A percentile compares a stretch with the other conserved stretches of the same genome.
phyloP scores from a whole-genome alignment of 1,284 basidiomycete species.

The Ceratobasidium sp. region DNA sequence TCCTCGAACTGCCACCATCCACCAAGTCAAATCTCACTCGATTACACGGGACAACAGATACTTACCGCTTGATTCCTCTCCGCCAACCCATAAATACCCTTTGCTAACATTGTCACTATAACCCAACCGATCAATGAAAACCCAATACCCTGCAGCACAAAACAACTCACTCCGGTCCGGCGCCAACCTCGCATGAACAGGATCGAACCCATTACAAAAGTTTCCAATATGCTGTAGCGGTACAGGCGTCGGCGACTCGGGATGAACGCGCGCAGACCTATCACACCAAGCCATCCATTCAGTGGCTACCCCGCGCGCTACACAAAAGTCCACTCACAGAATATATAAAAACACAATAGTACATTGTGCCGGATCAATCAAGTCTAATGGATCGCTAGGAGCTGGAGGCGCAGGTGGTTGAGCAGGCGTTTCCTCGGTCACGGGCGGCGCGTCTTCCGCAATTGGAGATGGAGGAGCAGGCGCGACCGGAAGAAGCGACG shows the following conservation, averaged over 20 bases:
- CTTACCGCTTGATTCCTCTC: constrained; percentile 60
- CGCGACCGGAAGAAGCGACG: constrained; percentile 37
- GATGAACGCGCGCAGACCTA: constrained; percentile 66
- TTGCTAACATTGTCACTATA: constrained; percentile 64
- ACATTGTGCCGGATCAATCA: constrained; percentile 68
- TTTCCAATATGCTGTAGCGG: constrained; percentile 63
- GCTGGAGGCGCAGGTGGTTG: constrained; percentile 19
- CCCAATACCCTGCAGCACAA: not conserved
- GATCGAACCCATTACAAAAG: constrained; percentile 72
- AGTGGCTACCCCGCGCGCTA: not conserved
- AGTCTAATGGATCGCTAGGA: constrained; percentile 66
- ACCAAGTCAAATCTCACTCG: constrained; percentile 48
- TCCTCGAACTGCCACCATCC: constrained; percentile 59
- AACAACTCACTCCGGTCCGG: constrained; percentile 76
- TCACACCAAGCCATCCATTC: not conserved
- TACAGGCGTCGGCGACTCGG: constrained; percentile 55
- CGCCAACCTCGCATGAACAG: constrained; percentile 71
- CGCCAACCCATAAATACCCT: constrained; percentile 61
- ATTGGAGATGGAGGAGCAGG: constrained; percentile 43
- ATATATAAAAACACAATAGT: constrained; percentile 77
- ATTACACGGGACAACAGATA: constrained; percentile 54
- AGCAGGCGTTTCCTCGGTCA: not conserved
- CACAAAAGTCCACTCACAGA: constrained; percentile 65
- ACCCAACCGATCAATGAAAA: constrained; percentile 15
- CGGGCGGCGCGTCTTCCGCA: constrained; percentile 14